Conservation (phyloP, 2,329 filamentous ascomycete species). For the Fusarium poae region DNA sequence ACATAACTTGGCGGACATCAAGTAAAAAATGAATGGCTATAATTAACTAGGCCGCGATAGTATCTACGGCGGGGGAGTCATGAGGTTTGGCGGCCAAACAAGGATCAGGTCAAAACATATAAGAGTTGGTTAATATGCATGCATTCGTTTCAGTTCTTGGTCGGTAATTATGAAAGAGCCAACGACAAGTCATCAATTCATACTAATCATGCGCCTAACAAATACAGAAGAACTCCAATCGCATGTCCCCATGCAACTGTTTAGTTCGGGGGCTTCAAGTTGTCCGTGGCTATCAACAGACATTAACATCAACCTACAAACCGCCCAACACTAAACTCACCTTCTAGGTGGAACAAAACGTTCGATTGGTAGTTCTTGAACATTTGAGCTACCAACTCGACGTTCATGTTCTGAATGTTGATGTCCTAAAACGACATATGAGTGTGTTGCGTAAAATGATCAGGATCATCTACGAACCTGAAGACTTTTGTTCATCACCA, state of each 20-base stretch:
- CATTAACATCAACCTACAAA: not conserved
- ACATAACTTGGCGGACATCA: not conserved
- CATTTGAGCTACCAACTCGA: constrained; percentile 98
- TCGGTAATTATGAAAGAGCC: not conserved
- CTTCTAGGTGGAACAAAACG: constrained; percentile 96
- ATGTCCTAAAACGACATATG: constrained; percentile 75
- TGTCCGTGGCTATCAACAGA: constrained; percentile 76
- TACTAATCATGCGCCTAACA: constrained; percentile 17
- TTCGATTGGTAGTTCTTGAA: constrained; percentile 99
- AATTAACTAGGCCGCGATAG: not conserved
- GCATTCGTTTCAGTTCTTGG: not conserved
- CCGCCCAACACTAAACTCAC: constrained; percentile 60
- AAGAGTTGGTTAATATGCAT: too few relatives aligned
- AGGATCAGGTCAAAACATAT: not conserved
- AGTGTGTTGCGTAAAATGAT: not conserved
- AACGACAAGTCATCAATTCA: constrained; percentile 28
- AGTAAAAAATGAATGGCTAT: not conserved
- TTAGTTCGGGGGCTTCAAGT: constrained; percentile 76
- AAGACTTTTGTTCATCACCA: constrained; percentile 92
- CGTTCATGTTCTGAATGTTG: constrained; percentile 99
- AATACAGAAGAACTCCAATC: not conserved
- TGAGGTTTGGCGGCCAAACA: not conserved
- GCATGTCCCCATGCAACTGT: not conserved
- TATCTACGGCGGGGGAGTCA: not conserved
- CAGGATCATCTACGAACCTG: constrained; percentile 67